These are phyloP conservation scores for Phalaenopsis aphrodite DNA, from an alignment of 106 monocot genomes.

Conservation along the genomic window DNA sequence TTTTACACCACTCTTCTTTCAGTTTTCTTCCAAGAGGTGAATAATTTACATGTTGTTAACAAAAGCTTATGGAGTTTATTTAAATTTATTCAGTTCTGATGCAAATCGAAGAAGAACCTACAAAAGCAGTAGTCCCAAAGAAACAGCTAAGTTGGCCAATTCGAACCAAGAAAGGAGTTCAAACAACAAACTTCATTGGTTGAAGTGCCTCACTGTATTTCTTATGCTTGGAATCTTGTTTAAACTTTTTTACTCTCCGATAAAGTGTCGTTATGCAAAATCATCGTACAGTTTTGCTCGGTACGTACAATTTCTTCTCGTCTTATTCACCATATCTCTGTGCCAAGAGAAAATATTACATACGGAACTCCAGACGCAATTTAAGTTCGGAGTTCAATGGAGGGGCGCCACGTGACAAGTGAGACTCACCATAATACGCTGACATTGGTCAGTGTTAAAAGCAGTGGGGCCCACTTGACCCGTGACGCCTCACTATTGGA, in stretches of 20 bases:
- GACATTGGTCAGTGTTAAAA: too few species aligned
- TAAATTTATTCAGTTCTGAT: constrained; percentile 23
- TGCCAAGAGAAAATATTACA: too few species aligned
- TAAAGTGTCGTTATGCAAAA: background rate
- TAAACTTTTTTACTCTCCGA: constrained; percentile 25
- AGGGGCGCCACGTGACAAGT: too few species aligned
- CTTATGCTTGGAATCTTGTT: constrained; percentile 28
- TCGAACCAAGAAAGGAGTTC: constrained; percentile 21
- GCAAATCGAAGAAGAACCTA: constrained; percentile 21
- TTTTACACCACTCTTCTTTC: background rate
- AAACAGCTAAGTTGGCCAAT: constrained; percentile 19
- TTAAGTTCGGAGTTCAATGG: too few species aligned
- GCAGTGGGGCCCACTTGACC: too few species aligned
- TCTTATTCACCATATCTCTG: too few species aligned
- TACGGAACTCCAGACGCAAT: too few species aligned
- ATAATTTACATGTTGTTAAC: background rate
- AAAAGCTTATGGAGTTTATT: background rate
- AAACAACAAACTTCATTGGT: constrained; percentile 26
- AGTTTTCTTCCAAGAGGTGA: background rate
- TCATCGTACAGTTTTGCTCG: background rate
- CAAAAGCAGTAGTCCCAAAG: constrained; percentile 25
- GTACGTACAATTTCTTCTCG: background rate
- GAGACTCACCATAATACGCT: too few species aligned
- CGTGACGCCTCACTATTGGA: too few species aligned
- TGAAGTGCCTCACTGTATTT: constrained; percentile 19